A percentile compares a stretch with the other conserved stretches of the same genome.
These are phyloP conservation scores for Fusarium sp. DNA, from an alignment of 2,329 filamentous ascomycete species.

Conservation along the genomic window DNA sequence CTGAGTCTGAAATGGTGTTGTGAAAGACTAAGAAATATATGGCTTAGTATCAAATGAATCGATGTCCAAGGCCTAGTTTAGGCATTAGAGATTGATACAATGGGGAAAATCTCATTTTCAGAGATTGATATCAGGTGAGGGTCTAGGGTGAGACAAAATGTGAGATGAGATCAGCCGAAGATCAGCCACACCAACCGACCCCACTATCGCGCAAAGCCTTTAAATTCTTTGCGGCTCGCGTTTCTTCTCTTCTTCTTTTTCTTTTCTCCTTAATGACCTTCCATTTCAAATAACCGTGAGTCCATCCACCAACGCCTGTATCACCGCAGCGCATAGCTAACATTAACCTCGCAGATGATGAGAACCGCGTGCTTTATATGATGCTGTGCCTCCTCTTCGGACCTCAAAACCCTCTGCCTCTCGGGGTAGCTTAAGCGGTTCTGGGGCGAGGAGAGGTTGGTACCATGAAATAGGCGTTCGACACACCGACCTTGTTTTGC, in stretches of 20 bases:
- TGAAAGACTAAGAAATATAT: too few relatives aligned
- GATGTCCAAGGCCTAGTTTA: too few relatives aligned
- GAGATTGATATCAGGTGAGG: neutral
- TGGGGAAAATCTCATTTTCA: too few relatives aligned
- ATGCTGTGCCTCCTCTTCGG: constrained; percentile 75
- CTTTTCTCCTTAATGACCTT: constrained; percentile 82
- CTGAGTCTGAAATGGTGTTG: too few relatives aligned
- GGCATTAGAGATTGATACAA: too few relatives aligned
- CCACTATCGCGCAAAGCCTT: constrained; percentile 48
- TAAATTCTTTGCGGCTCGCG: constrained; percentile 55
- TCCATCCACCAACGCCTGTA: constrained; percentile 47
- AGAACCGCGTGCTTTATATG: constrained; percentile 98
- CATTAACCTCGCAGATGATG: constrained; percentile 82
- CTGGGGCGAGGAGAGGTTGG: constrained; percentile 72
- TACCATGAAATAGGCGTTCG: constrained; percentile 98
- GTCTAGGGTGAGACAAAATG: constrained; percentile 4
- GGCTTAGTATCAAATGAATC: too few relatives aligned
- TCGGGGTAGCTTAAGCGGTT: constrained; percentile 86
- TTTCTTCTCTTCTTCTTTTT: constrained; percentile 53
- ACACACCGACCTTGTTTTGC: constrained; percentile 97
- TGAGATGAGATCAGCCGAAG: constrained; percentile 40
- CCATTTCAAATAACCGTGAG: constrained; percentile 98
- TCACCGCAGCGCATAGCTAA: constrained; percentile 46
- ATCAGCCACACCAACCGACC: constrained; percentile 44
- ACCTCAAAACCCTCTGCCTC: constrained; percentile 83